Evolutionary conservation across 225 moss, liverwort and hornwort species (phyloP).

Genomic region (Pleurozium schreberi): DNA sequence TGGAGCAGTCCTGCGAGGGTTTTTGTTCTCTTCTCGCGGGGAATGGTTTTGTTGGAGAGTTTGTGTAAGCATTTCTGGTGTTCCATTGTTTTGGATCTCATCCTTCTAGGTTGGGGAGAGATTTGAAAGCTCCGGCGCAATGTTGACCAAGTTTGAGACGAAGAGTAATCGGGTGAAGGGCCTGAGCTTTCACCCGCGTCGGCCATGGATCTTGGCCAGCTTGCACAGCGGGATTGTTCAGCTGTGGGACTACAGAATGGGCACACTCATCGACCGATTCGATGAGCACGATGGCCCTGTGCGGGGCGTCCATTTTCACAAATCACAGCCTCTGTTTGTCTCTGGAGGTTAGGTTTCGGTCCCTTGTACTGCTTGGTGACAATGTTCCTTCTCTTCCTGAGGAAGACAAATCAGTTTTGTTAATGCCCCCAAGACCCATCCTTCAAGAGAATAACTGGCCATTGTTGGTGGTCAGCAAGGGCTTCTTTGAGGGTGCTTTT

Average conservation of each 20-base stretch:
- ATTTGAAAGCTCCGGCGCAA: slow-evolving; percentile 18
- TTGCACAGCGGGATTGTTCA: slow-evolving; percentile 97
- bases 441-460: slow-evolving; percentile 95
- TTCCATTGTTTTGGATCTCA: not conserved
- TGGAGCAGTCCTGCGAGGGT: not conserved
- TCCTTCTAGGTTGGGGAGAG: not conserved
- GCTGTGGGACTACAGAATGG: slow-evolving; percentile 99
- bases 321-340: slow-evolving; percentile 96
- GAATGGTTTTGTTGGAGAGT: not conserved
- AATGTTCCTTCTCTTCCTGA: slow-evolving; percentile 52
- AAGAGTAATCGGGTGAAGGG: slow-evolving; percentile 99
- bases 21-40: not conserved
- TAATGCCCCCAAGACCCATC: slow-evolving; percentile 76
- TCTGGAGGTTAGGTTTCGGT: slow-evolving; percentile 68
- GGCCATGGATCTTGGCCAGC: slow-evolving; percentile 98
- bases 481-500: slow-evolving; percentile 90
- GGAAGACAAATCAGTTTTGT: slow-evolving; percentile 45
- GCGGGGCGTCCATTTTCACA: slow-evolving; percentile 95
- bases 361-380: slow-evolving; percentile 16
- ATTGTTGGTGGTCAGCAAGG: slow-evolving; percentile 76
- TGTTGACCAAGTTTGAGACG: slow-evolving; percentile 99
- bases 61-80: not conserved
- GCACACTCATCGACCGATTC: slow-evolving; percentile 93
- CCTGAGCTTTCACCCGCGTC: slow-evolving; percentile 92
- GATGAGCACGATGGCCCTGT: slow-evolving; percentile 99